These are phyloP conservation scores for Trichoderma sp. DNA, from an alignment of 2,329 filamentous ascomycete species.

Conservation along the genomic window DNA sequence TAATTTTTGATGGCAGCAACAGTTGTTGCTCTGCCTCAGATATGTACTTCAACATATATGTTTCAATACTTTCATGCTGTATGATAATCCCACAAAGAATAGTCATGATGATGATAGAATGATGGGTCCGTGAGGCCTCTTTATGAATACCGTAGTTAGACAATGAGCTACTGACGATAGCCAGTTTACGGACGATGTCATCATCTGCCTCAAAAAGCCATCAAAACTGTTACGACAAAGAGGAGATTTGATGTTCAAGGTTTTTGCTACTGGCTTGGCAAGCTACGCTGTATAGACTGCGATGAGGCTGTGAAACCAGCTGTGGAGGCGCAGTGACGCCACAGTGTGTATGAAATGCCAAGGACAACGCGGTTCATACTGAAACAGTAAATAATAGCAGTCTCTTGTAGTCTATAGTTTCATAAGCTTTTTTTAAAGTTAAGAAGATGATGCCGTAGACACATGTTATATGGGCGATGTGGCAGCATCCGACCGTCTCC, in stretches of 20 bases:
- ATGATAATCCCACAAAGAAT: background rate
- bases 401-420: background rate
- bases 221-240: background rate
- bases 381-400: background rate
- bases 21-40: background rate
- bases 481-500: background rate
- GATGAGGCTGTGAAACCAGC: background rate
- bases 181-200: background rate
- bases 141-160: background rate
- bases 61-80: background rate
- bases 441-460: background rate
- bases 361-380: background rate
- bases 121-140: background rate
- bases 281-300: background rate
- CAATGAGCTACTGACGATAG: background rate
- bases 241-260: background rate
- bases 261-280: constrained; percentile 10
- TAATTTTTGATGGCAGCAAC: background rate
- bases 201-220: background rate
- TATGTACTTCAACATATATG: background rate
- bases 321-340: constrained; percentile 3
- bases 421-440: background rate
- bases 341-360: background rate
- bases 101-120: background rate
- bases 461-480: background rate